Base-by-base conservation (phyloP, 306 rosid species). In the Begonia fuchsioides region DNA sequence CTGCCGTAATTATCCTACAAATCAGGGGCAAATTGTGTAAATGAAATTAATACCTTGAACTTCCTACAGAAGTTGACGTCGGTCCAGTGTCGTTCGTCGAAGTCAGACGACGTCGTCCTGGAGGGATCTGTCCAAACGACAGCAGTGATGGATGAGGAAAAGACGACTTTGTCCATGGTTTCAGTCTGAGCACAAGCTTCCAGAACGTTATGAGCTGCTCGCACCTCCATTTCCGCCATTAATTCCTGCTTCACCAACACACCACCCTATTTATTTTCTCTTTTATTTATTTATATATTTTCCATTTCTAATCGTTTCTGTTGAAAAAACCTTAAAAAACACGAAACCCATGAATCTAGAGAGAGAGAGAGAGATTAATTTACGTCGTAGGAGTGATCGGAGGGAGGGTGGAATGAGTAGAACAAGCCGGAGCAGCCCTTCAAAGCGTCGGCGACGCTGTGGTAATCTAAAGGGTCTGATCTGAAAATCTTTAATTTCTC, bases 191-290 rank as follows among this genome's bases (percentile, higher is more conserved):
- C 68, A 61, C 73, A 68, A 20, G 73, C 73, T 62, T 68, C 73
- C 60, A 68, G 68, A 10, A 68, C 68, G 41, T 68, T 68, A 44
- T 68, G 73, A 56, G 73, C 73, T 52, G 73, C 73, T 53, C 68
- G 61, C 5, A 68, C 73, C 67, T 68, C 73, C 3, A 49, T 26
- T 13, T 68, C 73, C 15, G 51, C 61, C 68, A 68, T 61, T 46
- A 52, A 56, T 68, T 68, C 73, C 73, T 68, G 64, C 7, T 26
- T 26, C 60, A 50, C 54, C 38, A 55, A 5, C 43, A 20, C 45
- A 53, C 39, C 49, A 13, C 40, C 57, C 3, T 12, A 44, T 15
- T 53, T 39, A 8, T 10, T 45, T 45, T 45, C 17, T 4, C 49
- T n/a, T 44, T 44, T 44, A 44, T 44, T 8, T n/a, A 12, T 13